A percentile compares a stretch with the other conserved stretches of the same genome.
phyloP scores from a whole-genome alignment of 73 alveolate genomes.

The Halteria grandinella region DNA sequence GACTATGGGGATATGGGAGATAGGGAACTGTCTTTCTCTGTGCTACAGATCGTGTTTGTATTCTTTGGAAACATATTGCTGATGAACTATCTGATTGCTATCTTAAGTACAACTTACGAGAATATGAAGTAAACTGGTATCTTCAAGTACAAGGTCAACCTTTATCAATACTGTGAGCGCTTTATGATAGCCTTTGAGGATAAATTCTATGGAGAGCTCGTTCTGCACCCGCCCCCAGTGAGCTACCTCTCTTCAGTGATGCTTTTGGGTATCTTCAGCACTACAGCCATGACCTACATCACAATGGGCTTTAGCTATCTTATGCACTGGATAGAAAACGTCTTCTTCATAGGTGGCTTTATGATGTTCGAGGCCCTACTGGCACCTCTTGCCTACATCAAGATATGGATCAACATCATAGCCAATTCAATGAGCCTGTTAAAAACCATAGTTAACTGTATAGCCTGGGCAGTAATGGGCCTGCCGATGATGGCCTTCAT shows the following conservation, averaged over 20 bases:
- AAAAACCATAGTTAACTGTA: slow-evolving; percentile 3
- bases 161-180: slow-evolving; percentile 55
- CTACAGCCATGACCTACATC: background rate
- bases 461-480: slow-evolving; percentile 51
- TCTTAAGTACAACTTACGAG: slow-evolving; percentile 55
- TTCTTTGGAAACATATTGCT: slow-evolving; percentile 56
- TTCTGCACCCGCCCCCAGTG: slow-evolving; percentile 69
- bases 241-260: slow-evolving; percentile 49
- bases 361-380: slow-evolving; percentile 17
- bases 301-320: slow-evolving; percentile 36
- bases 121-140: slow-evolving; percentile 60
- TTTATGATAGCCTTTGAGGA: slow-evolving; percentile 50
- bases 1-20: slow-evolving; percentile 39
- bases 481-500: slow-evolving; percentile 7
- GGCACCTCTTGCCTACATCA: slow-evolving; percentile 48
- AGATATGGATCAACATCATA: slow-evolving; percentile 46
- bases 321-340: slow-evolving; percentile 69
- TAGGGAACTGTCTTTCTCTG: slow-evolving; percentile 33
- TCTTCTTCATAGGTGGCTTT: slow-evolving; percentile 35
- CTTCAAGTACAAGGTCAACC: slow-evolving; percentile 52
- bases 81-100: slow-evolving; percentile 66
- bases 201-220: slow-evolving; percentile 52
- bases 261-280: slow-evolving; percentile 34
- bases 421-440: slow-evolving; percentile 8
- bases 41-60: slow-evolving; percentile 13